Evolutionary conservation across 2,329 filamentous ascomycete genomes (phyloP), one percentile per base, ranked within the genome.

Genomic region (Emericellopsis atlantica): DNA sequence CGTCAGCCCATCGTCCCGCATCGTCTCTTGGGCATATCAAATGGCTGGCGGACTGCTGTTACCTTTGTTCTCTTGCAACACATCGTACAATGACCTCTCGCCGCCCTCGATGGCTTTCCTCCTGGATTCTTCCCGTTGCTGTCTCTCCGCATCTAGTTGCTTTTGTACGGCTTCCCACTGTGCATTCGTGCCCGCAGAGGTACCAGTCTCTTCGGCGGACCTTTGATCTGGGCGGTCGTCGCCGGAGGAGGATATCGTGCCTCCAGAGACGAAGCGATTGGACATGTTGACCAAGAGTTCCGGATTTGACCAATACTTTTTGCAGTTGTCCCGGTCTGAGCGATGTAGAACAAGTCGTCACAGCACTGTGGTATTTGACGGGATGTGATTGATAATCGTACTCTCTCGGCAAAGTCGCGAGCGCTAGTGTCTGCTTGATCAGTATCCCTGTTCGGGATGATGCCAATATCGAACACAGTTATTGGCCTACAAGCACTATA

Each of bases 1-100:
- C 21, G 5, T 37, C 21, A 24, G 14, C 5, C 7, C 7, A 6
- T 21, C 4, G 16, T 5, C 12, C 16, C 9, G 16, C 5, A 18
- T 4, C 22, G 22, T 22, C 12, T 37, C 3, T 11, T 2, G 6
- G 34, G 15, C 10, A 22, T 21, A 21, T 16, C 14, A n/a, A 18
- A 9, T 3, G 36, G 2, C 2, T 11, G 38, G 18, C 15, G n/a
- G 14, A 33, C 10, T 10, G 10, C 15, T 29, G 24, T n/a, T 43
- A 82, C 79, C 81, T 75, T 89, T 90, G 60, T 92, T 92, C 35
- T 81, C 84, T 61, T 90, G 81, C 40, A 92, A 60, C 2, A 84
- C 70, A 35, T 89, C 85, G 55, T 72, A 92, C 23, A 92, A 66
- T 40, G 71, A 79, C 59, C 72, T 79, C 49, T 81, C 74, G 29